These are phyloP conservation scores for Solanum hybrid DNA, from an alignment of 305 asterid genomes.

Conservation along the genomic window DNA sequence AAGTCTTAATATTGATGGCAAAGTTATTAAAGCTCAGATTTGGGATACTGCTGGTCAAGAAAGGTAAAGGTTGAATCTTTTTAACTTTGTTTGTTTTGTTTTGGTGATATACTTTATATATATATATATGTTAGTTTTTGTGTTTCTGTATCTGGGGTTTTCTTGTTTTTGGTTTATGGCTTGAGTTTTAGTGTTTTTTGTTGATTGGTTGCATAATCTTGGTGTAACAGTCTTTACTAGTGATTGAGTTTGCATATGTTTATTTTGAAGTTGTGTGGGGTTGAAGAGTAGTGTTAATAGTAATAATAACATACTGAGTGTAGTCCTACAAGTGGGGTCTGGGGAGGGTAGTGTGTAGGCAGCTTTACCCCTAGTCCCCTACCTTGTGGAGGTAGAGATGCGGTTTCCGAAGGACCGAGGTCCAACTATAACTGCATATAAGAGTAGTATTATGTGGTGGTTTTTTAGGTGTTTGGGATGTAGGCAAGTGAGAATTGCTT, in stretches of 20 bases:
- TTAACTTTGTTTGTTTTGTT: neutral
- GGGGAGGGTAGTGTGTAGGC: neutral
- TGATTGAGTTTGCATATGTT: neutral
- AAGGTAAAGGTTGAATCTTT: slow-evolving; percentile 26
- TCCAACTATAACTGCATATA: neutral
- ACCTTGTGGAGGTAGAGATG: neutral
- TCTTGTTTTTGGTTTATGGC: neutral
- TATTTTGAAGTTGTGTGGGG: neutral
- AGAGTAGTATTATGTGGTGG: neutral
- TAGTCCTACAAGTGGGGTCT: neutral
- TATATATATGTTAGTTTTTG: neutral
- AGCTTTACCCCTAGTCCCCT: neutral
- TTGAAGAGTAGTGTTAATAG: neutral
- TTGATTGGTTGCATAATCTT: neutral
- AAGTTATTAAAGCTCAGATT: slow-evolving; percentile 72
- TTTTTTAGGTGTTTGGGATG: neutral
- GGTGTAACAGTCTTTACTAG: neutral
- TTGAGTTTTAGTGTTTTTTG: neutral
- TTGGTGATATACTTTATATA: neutral
- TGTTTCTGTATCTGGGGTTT: neutral
- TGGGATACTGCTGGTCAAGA: slow-evolving; percentile 86
- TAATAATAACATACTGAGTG: neutral
- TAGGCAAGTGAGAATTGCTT: neutral
- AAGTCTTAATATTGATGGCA: slow-evolving; percentile 38
- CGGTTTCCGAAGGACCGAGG: neutral